phyloP scores from a whole-genome alignment of 2,329 filamentous ascomycete genomes.

The Diaporthe citriasiana region DNA sequence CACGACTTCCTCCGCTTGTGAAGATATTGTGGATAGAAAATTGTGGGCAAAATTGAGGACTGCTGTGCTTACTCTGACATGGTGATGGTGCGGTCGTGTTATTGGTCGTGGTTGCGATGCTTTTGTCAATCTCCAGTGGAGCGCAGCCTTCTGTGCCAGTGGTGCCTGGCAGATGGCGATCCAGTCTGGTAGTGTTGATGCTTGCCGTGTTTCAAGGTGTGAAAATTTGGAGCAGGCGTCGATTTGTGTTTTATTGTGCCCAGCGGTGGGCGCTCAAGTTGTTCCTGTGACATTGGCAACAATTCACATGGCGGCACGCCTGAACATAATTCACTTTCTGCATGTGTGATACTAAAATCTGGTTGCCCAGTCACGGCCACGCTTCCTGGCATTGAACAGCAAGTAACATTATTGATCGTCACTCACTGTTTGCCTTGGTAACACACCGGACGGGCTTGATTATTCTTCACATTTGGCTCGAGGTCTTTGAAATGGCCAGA shows the following conservation, averaged over 20 bases:
- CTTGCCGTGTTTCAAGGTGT: background rate
- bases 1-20: background rate
- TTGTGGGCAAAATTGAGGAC: background rate
- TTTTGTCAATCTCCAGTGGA: background rate
- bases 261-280: background rate
- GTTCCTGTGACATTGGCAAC: background rate
- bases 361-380: too few species aligned
- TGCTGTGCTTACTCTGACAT: conserved; percentile 3
- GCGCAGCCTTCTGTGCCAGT: too few species aligned
- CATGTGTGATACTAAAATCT: too few species aligned
- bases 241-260: background rate
- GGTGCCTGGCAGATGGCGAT: background rate
- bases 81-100: background rate
- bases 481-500: too few species aligned
- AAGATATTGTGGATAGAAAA: background rate
- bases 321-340: background rate
- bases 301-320: background rate
- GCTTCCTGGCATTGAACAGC: too few species aligned
- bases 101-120: too few species aligned
- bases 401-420: too few species aligned
- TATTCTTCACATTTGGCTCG: too few species aligned
- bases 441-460: too few species aligned
- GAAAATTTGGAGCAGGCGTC: too few species aligned
- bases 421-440: too few species aligned
- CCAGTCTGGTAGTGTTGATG: accelerated